Base-by-base conservation (phyloP, 139 green algal species). In the Coelastrella sp. region DNA sequence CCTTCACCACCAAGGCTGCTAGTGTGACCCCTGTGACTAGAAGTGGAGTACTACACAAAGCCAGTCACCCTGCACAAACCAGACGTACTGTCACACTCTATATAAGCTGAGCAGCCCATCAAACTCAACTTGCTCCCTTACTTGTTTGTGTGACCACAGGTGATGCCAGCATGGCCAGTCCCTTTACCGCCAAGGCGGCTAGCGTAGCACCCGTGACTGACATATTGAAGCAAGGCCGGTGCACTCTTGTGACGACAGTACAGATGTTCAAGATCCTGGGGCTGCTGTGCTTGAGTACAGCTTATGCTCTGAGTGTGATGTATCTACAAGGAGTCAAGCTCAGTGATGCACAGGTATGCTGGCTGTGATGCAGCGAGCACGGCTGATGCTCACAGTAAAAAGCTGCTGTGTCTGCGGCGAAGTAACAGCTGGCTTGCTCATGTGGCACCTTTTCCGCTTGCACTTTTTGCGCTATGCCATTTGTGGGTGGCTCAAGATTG, bases 221-320 rank as follows among this genome's bases (percentile, higher is more conserved):
- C 93, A 97, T 99, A 87, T 93, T 99, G 54, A 96, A 96, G 92
- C 97, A 99, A 94, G 97, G 97, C 23, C 94, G 97, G 4, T 96
- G 94, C 94, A 99, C 97, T 22, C 93, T 99, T 77, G 97, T 99
- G n/a, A 98, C 96, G 7, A 98, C 96, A 11, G 91, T 97, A 20
- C 92, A 99, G 96, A 99, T 99, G 98, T 99, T 99, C 95, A 99
- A 99, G 94, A 99, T 99, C 92, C 94, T 99, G 92, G 98, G 98
- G 14, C 95, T 99, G 78, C 95, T 99, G 88, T 99, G 96, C 94
- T 96, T 99, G 3, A 96, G 94, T 79, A 98, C 94, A 7, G 98
- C 98, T 32, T 99, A 99, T 93, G 94, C 95, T 14, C 93, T 99
- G 13, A 96, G 87, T 7, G 98, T 99, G 76, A 95, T 99, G 93